Percentiles rank a stretch among this genome's conserved stretches.
These are phyloP conservation scores for Fusarium robinianum DNA, from an alignment of 2,329 filamentous ascomycete genomes.

Conservation along the genomic window DNA sequence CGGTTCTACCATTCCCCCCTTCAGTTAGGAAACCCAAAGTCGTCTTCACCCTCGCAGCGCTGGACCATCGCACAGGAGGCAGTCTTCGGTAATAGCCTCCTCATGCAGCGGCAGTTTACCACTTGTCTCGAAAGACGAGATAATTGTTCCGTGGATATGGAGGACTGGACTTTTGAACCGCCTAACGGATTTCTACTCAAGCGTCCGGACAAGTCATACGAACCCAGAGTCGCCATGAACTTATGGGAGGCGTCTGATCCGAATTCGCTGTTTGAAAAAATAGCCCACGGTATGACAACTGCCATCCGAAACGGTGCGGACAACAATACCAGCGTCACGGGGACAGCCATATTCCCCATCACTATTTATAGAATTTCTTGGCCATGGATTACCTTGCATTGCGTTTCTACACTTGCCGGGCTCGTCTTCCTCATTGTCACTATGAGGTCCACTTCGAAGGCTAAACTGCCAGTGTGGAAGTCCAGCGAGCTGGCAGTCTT, in stretches of 20 bases:
- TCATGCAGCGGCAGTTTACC: not conserved
- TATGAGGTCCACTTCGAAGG: not conserved
- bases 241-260: not conserved
- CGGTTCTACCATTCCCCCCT: not conserved
- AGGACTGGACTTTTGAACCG: not conserved
- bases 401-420: not conserved
- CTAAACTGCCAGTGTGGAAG: not conserved
- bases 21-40: not conserved
- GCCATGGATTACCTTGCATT: not conserved
- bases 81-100: not conserved
- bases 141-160: not conserved
- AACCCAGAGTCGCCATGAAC: not conserved
- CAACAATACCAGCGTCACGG: not conserved
- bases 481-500: conserved; percentile 5
- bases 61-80: not conserved
- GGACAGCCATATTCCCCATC: not conserved
- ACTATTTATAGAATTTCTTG: not conserved
- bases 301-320: conserved; percentile 1
- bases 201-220: too few species aligned
- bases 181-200: not conserved
- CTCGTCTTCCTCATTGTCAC: not conserved
- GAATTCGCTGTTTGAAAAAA: not conserved
- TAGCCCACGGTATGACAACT: not conserved
- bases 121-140: not conserved
- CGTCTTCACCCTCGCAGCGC: not conserved